Conservation (phyloP, 495 filamentous ascomycete genomes). For the Penicillium steckii region DNA sequence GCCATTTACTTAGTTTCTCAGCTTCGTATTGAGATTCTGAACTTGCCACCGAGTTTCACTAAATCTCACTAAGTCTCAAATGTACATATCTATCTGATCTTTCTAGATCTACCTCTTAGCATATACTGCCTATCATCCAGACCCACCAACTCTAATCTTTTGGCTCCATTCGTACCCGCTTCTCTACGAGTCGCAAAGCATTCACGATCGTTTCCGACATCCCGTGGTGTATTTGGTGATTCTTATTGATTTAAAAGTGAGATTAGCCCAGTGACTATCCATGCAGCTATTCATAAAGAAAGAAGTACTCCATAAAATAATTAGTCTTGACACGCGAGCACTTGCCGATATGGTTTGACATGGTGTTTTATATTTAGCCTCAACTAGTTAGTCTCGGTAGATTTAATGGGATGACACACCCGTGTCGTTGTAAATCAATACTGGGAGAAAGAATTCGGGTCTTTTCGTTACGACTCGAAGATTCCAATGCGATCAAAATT, state of each 20-base stretch:
- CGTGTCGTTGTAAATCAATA: background rate
- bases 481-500: background rate
- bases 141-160: no score
- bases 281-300: background rate
- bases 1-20: no score
- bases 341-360: background rate
- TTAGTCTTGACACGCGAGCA: background rate
- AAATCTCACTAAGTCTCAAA: no score
- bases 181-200: background rate
- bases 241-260: background rate
- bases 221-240: conserved; percentile 1
- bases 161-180: background rate
- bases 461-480: background rate
- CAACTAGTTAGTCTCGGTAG: background rate
- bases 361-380: background rate
- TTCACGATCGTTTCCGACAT: background rate
- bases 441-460: background rate
- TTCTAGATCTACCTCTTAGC: no score
- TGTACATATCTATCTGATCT: no score
- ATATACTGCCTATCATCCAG: no score
- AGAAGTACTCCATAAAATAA: background rate
- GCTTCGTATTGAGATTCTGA: no score
- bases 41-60: no score
- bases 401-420: background rate
- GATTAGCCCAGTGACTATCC: no score